Evolutionary conservation across 129 eudicot genomes (phyloP), one percentile per base, ranked within the genome.

Genomic region (Smallanthus sonchifolius): DNA sequence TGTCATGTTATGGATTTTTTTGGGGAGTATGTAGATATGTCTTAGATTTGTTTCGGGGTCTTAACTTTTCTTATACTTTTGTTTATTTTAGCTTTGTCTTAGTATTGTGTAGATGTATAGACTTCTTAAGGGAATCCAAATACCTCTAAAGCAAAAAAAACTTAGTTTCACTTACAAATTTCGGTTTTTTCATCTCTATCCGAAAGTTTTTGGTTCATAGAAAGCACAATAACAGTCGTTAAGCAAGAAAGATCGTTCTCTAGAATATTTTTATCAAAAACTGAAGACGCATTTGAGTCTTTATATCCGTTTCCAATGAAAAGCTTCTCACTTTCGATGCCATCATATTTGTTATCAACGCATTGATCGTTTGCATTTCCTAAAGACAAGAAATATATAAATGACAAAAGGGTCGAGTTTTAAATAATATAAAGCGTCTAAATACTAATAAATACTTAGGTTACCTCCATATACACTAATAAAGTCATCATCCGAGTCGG

Each of bases 401-500:
- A 42, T 28, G 57, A 69, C n/a, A 3, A 28, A 47, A 78, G 14
- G 0, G 1, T 3, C 39, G 24, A 38, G 7, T 37, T 40, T 44
- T 4, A 60, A 13, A 15, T 63, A 40, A 48, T 45, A 37, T 40
- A 60, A 34, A 59, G 60, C 34, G 1, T 59, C 17, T 44, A 28
- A 8, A 57, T 36, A 59, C 32, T 4, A 40, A n/a, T 9, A 30
- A 42, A 30, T 17, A 16, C 24, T 60, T 73, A 9, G n/a, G 10
- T 81, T 75, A 89, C 93, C 93, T 77, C 85, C 92, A 16, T 65
- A 36, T 10, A 92, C 83, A 63, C 93, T 92, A 17, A 65, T 79
- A 72, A 77, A 92, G 40, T 92, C 97, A 39, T 92, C 97, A 77
- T 92, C 97, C 2, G 91, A 77, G 69, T 92, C 97, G 2, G 96